Evolutionary conservation across 2,329 filamentous ascomycete genomes (phyloP), one percentile per base, ranked within the genome.

Genomic region (Diatrype stigma): DNA sequence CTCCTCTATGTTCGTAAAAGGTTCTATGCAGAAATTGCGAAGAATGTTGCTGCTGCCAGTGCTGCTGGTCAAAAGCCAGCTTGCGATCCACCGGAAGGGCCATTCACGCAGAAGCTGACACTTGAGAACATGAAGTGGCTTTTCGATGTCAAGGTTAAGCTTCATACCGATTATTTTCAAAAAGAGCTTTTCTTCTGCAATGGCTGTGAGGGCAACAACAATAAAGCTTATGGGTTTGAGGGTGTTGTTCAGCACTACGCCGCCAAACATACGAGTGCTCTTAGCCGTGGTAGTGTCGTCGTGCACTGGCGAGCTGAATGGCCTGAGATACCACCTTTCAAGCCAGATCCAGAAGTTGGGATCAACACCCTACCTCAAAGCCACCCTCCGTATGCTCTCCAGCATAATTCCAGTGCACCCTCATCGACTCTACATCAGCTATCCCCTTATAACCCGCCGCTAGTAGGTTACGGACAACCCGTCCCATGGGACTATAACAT

Each of bases 61-160:
- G 73, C 73, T 37, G 72, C 76, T 48, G 75, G 80, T 32, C 70
- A 67, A 55, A 56, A 72, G 50, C 73, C 74, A 4, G 60, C 67
- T 26, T 49, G 64, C 10, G 81, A 86, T 54, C 75, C 77, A 7
- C 70, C 73, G 2, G 71, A 78, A 54, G 79, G 76, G 0, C 75
- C 80, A 6, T 80, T 76, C 59, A 82, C 77, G 23, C 77, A 81
- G 64, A 85, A 78, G 62, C 73, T 93, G 48, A 87, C 85, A 1
- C 70, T 94, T 58, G 89, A 93, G 63, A 90, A 92, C 62, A 91
- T 94, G 88, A 92, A 88, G 67, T 93, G 86, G 83, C 74, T 92
- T 28, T 92, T 88, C 65, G 88, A 92, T 61, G 81, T 81, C 58
- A 91, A 90, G 65, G 77, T 94, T 63, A 89, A 84, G 62, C 82